phyloP scores from a whole-genome alignment of 306 rosid genomes.

The Corylus heterophylla region DNA sequence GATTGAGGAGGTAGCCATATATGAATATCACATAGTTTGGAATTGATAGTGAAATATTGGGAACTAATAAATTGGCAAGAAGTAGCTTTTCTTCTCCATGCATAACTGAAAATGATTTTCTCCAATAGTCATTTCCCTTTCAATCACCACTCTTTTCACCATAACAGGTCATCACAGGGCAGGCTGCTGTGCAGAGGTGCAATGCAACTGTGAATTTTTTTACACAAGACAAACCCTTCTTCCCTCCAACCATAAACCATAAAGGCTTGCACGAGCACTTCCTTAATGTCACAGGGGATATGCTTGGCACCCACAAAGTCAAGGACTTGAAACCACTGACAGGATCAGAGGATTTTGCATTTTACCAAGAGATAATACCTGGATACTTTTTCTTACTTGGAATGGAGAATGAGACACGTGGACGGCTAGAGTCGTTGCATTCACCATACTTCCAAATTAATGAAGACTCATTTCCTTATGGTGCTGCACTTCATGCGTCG shows the following conservation, averaged over 20 bases:
- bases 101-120: background rate
- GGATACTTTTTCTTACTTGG: constrained; percentile 70
- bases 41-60: background rate
- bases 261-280: constrained; percentile 60
- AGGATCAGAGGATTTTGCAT: constrained; percentile 80
- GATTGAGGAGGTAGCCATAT: constrained; percentile 55
- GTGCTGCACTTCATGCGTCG: constrained; percentile 93
- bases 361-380: constrained; percentile 79
- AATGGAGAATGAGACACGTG: constrained; percentile 51
- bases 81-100: background rate
- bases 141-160: background rate
- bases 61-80: background rate
- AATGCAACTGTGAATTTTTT: constrained; percentile 65
- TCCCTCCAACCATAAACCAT: constrained; percentile 65
- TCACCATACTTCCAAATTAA: constrained; percentile 63
- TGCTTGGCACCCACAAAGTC: constrained; percentile 61
- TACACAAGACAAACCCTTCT: constrained; percentile 36
- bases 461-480: constrained; percentile 73
- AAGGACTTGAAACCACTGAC: constrained; percentile 46
- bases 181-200: constrained; percentile 89
- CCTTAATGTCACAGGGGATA: constrained; percentile 47
- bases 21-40: background rate
- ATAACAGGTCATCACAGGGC: constrained; percentile 67
- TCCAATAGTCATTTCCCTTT: background rate
- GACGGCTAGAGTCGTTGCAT: constrained; percentile 37